A percentile compares a stretch with the other conserved stretches of the same genome.
Conservation (phyloP, 73 alveolate species). For the Symbiodinium natans region DNA sequence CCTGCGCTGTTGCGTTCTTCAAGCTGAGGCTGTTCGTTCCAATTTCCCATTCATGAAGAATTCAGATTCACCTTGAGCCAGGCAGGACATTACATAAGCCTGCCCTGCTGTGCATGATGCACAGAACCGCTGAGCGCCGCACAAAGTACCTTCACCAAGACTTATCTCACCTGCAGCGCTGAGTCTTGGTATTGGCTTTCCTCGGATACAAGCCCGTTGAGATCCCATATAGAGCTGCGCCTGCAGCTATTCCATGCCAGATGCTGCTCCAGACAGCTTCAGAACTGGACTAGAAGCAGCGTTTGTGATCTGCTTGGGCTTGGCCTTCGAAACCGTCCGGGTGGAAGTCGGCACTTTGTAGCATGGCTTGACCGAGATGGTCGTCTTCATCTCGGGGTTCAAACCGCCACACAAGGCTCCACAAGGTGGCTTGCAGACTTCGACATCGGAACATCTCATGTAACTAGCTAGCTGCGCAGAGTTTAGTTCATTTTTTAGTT, state of each 20-base stretch:
- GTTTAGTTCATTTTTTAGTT: no score
- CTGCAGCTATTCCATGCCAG: no score
- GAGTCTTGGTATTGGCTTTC: no score
- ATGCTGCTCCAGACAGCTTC: no score
- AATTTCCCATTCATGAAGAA: no score
- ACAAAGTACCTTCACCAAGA: conserved; percentile 58
- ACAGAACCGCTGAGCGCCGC: not conserved
- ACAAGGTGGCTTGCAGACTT: not conserved
- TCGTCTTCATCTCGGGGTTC: conserved; percentile 65
- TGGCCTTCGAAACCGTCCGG: conserved; percentile 88
- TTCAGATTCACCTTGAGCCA: no score
- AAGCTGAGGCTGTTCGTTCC: no score
- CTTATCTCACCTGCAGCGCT: conserved; percentile 64
- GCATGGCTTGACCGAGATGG: conserved; percentile 76
- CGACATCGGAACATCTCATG: not conserved
- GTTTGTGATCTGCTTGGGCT: not conserved
- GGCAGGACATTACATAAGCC: no score
- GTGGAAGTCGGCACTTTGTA: conserved; percentile 75
- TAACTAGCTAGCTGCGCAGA: no score
- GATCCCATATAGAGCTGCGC: no score
- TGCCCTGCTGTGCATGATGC: not conserved
- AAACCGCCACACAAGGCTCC: not conserved
- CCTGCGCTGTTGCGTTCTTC: not conserved
- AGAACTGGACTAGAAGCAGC: no score
- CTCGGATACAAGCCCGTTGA: no score